Percentiles rank a stretch among this genome's conserved stretches.
phyloP scores from a whole-genome alignment of 2,329 filamentous ascomycete genomes.

The Pseudocercospora fijiensis region DNA sequence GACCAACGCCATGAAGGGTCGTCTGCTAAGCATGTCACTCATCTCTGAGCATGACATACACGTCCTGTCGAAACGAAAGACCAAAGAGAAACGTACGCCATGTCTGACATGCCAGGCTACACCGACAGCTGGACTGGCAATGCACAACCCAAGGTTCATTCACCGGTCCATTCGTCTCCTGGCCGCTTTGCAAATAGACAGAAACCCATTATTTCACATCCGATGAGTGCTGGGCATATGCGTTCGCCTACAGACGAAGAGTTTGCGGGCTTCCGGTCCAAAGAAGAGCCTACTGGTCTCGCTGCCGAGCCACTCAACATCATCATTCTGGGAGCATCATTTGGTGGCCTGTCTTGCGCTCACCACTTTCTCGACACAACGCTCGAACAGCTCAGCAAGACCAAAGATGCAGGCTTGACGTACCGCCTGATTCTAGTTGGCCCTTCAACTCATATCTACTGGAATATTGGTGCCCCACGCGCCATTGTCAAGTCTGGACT shows the following conservation, averaged over 20 bases:
- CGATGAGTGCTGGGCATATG: not conserved
- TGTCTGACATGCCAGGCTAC: conserved; percentile 3
- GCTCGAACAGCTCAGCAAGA: conserved; percentile 33
- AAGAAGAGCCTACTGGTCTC: conserved; percentile 19
- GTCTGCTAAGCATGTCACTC: not conserved
- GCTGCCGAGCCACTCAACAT: conserved; percentile 37
- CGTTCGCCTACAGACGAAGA: conserved; percentile 3
- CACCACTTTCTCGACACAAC: conserved; percentile 40
- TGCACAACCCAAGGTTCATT: not conserved
- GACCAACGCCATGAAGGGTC: not conserved
- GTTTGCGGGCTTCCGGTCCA: conserved; percentile 1
- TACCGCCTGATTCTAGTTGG: conserved; percentile 40
- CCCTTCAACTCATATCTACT: conserved; percentile 41
- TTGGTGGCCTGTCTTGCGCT: conserved; percentile 40
- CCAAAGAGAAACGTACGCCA: not conserved
- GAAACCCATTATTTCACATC: not conserved
- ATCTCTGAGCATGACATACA: not conserved
- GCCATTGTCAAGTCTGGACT: conserved; percentile 40
- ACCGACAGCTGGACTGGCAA: not conserved
- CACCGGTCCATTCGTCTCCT: not conserved
- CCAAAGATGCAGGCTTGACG: conserved; percentile 5
- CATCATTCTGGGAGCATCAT: conserved; percentile 43
- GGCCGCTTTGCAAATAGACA: not conserved
- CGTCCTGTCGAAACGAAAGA: too few relatives aligned
- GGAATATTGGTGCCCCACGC: conserved; percentile 42